phyloP scores from a whole-genome alignment of 768 basidiomycete species.

The Naematelia encephala region DNA sequence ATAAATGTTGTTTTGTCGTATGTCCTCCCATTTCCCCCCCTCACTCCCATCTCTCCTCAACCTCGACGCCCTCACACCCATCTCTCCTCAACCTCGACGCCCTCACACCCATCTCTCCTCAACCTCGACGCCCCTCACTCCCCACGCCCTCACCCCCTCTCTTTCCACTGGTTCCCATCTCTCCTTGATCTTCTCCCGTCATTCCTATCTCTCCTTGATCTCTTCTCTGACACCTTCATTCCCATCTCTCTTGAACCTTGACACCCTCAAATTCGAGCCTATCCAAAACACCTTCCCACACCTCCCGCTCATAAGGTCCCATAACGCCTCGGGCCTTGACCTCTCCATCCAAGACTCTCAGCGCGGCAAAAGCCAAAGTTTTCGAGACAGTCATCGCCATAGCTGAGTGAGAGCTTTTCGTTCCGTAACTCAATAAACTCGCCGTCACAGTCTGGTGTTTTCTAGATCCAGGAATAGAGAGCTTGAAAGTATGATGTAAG shows the following conservation, averaged over 20 bases:
- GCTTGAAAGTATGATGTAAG: slow-evolving; percentile 75
- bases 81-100: no score
- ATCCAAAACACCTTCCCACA: slow-evolving; percentile 64
- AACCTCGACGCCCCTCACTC: no score
- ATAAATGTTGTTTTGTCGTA: no score
- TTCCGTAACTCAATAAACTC: slow-evolving; percentile 64
- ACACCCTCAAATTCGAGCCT: slow-evolving; percentile 58
- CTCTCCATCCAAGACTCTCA: slow-evolving; percentile 66
- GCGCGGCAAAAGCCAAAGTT: slow-evolving; percentile 78
- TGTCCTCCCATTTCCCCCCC: no score
- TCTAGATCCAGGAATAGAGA: slow-evolving; percentile 32
- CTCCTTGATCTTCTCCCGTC: no score
- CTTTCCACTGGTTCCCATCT: no score
- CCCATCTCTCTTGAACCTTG: slow-evolving; percentile 47
- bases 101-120: no score
- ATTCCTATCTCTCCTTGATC: no score
- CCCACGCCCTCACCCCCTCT: no score
- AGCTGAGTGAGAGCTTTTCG: slow-evolving; percentile 60
- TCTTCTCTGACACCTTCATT: no score
- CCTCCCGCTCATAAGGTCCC: slow-evolving; percentile 62
- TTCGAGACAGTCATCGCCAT: slow-evolving; percentile 90
- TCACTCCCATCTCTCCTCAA: no score
- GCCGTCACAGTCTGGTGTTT: slow-evolving; percentile 59
- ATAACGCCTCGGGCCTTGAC: slow-evolving; percentile 60
- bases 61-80: no score